Conservation (phyloP, 306 rosid species). For the Cicer arietinum region DNA sequence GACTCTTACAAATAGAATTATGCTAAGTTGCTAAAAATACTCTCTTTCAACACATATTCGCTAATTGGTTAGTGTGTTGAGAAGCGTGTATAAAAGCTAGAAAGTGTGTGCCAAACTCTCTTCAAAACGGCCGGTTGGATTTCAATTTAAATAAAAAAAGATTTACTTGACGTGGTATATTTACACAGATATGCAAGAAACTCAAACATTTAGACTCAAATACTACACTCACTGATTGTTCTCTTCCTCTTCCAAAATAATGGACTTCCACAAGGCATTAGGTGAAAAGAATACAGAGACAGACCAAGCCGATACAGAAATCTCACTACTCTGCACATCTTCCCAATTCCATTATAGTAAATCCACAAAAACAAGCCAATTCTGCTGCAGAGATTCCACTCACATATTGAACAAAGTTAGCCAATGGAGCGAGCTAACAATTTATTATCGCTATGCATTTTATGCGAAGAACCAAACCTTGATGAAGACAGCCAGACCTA, state of each 20-base stretch:
- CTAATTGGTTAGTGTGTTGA: too few species aligned
- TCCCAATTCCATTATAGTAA: constrained; percentile 38
- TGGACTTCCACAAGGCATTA: constrained; percentile 35
- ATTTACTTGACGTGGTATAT: constrained; percentile 33
- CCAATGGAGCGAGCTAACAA: constrained; percentile 25
- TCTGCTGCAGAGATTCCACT: constrained; percentile 40
- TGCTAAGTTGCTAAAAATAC: too few species aligned
- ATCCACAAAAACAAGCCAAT: constrained; percentile 45
- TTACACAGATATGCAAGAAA: constrained; percentile 45
- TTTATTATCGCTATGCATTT: constrained; percentile 26
- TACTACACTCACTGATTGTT: constrained; percentile 40
- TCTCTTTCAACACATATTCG: too few species aligned
- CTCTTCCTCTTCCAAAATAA: constrained; percentile 30
- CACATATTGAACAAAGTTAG: constrained; percentile 19
- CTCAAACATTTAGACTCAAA: constrained; percentile 36
- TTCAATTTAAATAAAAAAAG: neutral
- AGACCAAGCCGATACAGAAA: constrained; percentile 35
- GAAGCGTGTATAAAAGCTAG: too few species aligned
- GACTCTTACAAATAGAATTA: too few species aligned
- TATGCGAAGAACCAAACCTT: constrained; percentile 95
- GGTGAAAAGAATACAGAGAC: constrained; percentile 21
- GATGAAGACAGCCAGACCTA: constrained; percentile 88
- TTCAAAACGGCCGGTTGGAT: neutral
- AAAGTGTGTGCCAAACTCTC: too few species aligned
- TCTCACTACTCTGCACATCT: constrained; percentile 26